These are phyloP conservation scores for Verbena officinalis DNA, from an alignment of 257 asterid species.

Conservation along the genomic window DNA sequence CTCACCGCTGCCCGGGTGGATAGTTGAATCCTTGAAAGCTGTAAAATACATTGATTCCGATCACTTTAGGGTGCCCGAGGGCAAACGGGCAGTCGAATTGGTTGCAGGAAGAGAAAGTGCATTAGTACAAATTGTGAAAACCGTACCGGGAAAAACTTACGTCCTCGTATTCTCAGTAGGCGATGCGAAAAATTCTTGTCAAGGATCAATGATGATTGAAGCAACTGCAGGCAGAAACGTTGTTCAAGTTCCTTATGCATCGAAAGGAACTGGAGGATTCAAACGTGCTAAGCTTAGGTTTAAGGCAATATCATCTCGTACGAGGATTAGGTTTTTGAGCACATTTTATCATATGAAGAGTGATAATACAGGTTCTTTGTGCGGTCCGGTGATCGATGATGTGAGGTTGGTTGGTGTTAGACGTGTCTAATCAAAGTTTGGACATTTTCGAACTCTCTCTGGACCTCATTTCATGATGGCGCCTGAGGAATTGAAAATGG, in stretches of 20 bases:
- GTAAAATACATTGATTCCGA: constrained; percentile 75
- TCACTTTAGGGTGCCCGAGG: constrained; percentile 68
- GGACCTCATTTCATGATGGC: no score
- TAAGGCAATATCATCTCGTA: constrained; percentile 39
- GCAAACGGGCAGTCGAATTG: constrained; percentile 66
- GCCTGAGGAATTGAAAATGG: no score
- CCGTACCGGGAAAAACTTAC: constrained; percentile 42
- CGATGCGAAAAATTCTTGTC: constrained; percentile 65
- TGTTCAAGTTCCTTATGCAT: constrained; percentile 54
- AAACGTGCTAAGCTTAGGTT: constrained; percentile 56
- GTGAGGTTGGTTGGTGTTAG: constrained; percentile 52
- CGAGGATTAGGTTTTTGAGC: constrained; percentile 74
- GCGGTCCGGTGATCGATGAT: constrained; percentile 88
- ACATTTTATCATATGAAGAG: constrained; percentile 65
- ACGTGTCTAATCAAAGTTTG: background rate
- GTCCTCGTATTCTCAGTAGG: constrained; percentile 59
- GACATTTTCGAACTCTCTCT: no score
- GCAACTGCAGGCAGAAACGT: constrained; percentile 49
- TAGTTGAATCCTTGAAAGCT: constrained; percentile 77
- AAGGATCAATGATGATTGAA: constrained; percentile 80
- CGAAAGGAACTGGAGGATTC: constrained; percentile 70
- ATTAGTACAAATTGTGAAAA: constrained; percentile 53
- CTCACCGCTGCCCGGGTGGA: constrained; percentile 91
- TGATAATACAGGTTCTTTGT: constrained; percentile 66
- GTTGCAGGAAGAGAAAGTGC: constrained; percentile 83